Percentiles rank a stretch among this genome's conserved stretches.
Conservation (phyloP, 2,329 filamentous ascomycete species). For the Exophiala sideris region DNA sequence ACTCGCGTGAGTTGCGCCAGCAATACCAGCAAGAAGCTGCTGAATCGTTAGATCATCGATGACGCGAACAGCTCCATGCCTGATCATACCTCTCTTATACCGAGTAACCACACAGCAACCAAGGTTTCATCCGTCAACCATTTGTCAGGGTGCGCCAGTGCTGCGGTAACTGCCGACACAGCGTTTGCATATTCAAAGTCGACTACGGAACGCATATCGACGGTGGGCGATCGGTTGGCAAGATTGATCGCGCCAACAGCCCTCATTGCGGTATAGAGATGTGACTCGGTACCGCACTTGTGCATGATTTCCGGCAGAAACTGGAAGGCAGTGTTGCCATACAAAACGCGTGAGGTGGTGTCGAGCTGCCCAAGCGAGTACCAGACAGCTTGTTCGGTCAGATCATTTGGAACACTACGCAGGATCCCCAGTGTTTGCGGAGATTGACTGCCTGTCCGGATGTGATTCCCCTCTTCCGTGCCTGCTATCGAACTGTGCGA, state of each 20-base stretch:
- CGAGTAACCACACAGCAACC: conserved; percentile 19
- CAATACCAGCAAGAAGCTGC: conserved; percentile 15
- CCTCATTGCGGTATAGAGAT: conserved; percentile 18
- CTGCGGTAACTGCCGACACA: conserved; percentile 12
- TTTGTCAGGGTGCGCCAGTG: conserved; percentile 15
- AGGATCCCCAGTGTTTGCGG: neutral
- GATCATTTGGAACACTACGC: conserved; percentile 1
- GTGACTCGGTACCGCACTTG: conserved; percentile 7
- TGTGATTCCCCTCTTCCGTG: too few relatives aligned
- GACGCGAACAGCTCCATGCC: neutral
- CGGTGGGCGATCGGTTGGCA: conserved; percentile 21
- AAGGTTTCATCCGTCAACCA: conserved; percentile 19
- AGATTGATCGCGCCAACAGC: conserved; percentile 16
- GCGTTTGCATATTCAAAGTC: conserved; percentile 17
- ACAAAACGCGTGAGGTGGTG: conserved; percentile 16
- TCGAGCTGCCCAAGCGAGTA: conserved; percentile 20
- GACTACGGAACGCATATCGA: conserved; percentile 12
- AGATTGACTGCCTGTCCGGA: neutral
- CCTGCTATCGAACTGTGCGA: too few relatives aligned
- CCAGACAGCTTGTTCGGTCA: conserved; percentile 18
- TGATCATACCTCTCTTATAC: conserved; percentile 15
- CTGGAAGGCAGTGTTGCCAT: conserved; percentile 14
- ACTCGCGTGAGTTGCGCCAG: neutral
- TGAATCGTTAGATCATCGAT: neutral
- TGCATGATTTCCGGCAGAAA: conserved; percentile 18